Evolutionary conservation across 139 green algal species (phyloP).

Genomic region (Chlorella sp.): DNA sequence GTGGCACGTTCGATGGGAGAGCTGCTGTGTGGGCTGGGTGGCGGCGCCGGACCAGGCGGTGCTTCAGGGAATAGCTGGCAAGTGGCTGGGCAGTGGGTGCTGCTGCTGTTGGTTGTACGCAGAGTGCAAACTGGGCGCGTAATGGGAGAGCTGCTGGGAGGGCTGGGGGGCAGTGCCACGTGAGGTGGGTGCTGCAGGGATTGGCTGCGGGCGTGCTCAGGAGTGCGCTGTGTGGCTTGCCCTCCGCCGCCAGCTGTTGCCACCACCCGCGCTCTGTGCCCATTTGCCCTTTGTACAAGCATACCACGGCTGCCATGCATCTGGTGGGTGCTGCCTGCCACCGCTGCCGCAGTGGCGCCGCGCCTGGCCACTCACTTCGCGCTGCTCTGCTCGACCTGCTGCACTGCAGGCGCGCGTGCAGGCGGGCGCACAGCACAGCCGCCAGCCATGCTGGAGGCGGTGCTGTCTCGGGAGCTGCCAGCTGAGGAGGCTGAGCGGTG

Average conservation of each 20-base stretch:
- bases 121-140: too few relatives aligned
- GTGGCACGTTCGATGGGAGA: constrained; percentile 30
- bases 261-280: background rate
- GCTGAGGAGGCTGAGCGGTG: constrained; percentile 25
- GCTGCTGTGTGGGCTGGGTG: too few relatives aligned
- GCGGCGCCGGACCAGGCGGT: too few relatives aligned
- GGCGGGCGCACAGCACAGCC: background rate
- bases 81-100: too few relatives aligned
- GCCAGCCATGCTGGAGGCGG: background rate
- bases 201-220: too few relatives aligned
- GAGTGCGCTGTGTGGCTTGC: background rate
- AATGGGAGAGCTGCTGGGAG: background rate
- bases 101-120: too few relatives aligned
- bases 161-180: background rate
- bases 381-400: background rate
- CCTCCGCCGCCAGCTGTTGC: background rate
- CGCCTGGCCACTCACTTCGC: background rate
- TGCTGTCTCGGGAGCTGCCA: constrained; percentile 2
- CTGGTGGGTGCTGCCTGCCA: too few relatives aligned
- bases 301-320: too few relatives aligned
- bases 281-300: too few relatives aligned
- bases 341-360: too few relatives aligned
- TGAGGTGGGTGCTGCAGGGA: background rate
- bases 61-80: too few relatives aligned
- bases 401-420: background rate